Evolutionary conservation across 2,329 filamentous ascomycete species (phyloP), one percentile per base, ranked within the genome.

Genomic region (Diaporthe amygdali): DNA sequence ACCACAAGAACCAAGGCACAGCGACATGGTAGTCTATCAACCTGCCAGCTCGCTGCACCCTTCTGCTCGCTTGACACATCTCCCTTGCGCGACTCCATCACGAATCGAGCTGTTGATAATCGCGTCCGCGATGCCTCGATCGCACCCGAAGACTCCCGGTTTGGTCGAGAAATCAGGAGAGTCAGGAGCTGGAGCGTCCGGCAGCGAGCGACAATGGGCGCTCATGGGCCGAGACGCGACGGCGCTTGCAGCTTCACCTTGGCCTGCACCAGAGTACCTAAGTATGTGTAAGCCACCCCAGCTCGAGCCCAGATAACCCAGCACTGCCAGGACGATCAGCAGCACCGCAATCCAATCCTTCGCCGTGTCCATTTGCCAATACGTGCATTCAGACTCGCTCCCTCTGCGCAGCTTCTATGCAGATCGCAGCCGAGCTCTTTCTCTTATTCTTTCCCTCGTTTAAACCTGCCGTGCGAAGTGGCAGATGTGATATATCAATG

Each of bases 131-230:
- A 49, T 25, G 59, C 30, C 22, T 64, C 59, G 41, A 37, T 49
- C 30, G 12, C 59, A 64, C 39, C 59, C 59, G 59, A 64, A 64
- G 59, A 64, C 59, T 64, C 41, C 59, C 59, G 59, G 59, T 44
- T 44, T 44, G 30, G 59, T 64, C 59, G 59, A 64, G 41, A 64
- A 64, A 64, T 64, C 59, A 64, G 59, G 59, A 64, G 59, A 64
- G 59, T 25, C 7, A 64, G 30, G 39, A 34, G 12, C 20, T 49
- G 14, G 20, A 44, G 30, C 30, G 59, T n/a, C 59, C 59, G 59
- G 59, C 59, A 64, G 59, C 59, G 59, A 30, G 59, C 59, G 59
- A 64, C 44, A 22, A 25, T 49, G 59, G 41, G 20, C 14, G 51
- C 56, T 46, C 56, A 63, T 49, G 41, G 59, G 30, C 41, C 41